Evolutionary conservation across 2,329 filamentous ascomycete species (phyloP), one percentile per base, ranked within the genome.

Genomic region (Fusarium sp.): DNA sequence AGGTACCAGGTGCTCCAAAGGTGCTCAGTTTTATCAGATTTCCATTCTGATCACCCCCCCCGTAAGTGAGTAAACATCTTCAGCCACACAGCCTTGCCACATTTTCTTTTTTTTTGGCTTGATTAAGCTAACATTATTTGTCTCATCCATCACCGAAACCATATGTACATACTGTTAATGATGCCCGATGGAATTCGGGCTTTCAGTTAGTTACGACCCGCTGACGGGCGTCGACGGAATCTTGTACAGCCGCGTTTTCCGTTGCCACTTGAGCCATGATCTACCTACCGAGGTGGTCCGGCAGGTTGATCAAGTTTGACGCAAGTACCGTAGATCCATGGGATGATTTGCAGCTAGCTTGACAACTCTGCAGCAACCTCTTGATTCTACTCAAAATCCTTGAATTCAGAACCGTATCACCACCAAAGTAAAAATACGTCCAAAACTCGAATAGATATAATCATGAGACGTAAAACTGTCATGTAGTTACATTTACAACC

Each of bases 381-480:
- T 35, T 22, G 35, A 28, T 39, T 28, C 33, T 22, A n/a, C 33
- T 30, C 24, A 39, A 54, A 54, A 54, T n/a, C 10, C 11, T 22
- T 10, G 15, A 39, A 54, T 54, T 18, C 22, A 28, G 50, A 26
- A 33, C 56, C 38, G 30, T 35, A 22, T 44, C 54, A 63, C 30
- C 44, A 22, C 28, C 7, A 44, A 18, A 44, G 16, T 8, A 39
- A 18, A 48, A 30, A 33, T 24, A 20, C 31, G 18, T 22, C 39
- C n/a, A 26, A 50, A 42, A 61, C 63, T 61, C 38, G 45, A 48
- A 45, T 68, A 50, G 30, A 71, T 65, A 47, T 71, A 45, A 64
- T 59, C n/a, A 70, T 53, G 44, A 74, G 64, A 72, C 68, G 50
- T 74, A 53, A 74, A 62, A 57, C 65, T 74, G 57, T 38, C 41